These are phyloP conservation scores for Amoebophrya sp. DNA, from an alignment of 169 alveolate species.

Conservation along the genomic window DNA sequence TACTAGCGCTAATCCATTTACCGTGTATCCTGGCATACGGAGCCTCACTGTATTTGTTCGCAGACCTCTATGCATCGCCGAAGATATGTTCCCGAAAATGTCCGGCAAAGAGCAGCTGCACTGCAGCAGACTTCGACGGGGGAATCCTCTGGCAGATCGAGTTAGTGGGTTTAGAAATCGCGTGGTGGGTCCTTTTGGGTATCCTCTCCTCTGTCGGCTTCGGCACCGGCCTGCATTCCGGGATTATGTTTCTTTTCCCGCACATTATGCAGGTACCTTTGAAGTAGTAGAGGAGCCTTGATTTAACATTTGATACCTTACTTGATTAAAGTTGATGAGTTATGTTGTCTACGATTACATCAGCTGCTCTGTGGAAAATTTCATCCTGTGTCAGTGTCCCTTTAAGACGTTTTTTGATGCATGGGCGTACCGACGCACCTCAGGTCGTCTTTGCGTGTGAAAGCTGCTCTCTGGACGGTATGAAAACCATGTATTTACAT, in stretches of 20 bases:
- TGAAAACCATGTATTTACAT: neutral
- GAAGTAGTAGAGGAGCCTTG: neutral
- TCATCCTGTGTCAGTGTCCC: neutral
- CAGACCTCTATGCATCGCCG: no score
- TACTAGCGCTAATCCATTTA: no score
- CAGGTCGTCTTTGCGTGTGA: neutral
- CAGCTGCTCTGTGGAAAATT: neutral
- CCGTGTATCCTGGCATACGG: no score
- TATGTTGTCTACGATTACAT: neutral
- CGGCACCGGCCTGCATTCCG: slow-evolving; percentile 63
- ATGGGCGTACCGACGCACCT: no score
- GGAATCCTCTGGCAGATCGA: neutral
- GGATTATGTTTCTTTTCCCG: slow-evolving; percentile 60
- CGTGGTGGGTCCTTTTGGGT: slow-evolving; percentile 60
- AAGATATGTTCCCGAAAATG: neutral
- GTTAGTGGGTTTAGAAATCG: neutral
- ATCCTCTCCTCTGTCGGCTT: slow-evolving; percentile 58
- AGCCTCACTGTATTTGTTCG: no score
- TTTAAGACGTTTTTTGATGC: neutral
- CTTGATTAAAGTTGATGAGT: neutral
- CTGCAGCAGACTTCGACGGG: neutral
- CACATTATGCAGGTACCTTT: slow-evolving; percentile 38
- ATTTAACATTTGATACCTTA: neutral
- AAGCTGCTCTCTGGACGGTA: neutral
- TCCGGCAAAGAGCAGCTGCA: neutral